A percentile compares a stretch with the other conserved stretches of the same genome.
These are phyloP conservation scores for Penicillium alfredii DNA, from an alignment of 495 filamentous ascomycete genomes.

Conservation along the genomic window DNA sequence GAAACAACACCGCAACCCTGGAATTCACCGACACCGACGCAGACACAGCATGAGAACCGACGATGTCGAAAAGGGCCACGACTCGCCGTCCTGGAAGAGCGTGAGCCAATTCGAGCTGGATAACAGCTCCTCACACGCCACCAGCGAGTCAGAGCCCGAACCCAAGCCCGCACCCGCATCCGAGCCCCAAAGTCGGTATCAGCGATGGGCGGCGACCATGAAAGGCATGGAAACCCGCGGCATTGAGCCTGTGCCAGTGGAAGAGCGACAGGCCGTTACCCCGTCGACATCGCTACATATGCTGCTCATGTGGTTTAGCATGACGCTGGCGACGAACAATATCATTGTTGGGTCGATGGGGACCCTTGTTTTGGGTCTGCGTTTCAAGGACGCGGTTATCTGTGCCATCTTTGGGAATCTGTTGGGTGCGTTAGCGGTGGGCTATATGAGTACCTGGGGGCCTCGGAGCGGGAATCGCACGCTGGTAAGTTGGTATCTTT, in stretches of 20 bases:
- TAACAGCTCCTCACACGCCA: conserved; percentile 13
- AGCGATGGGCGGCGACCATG: conserved; percentile 33
- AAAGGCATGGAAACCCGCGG: conserved; percentile 59
- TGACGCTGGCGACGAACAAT: conserved; percentile 68
- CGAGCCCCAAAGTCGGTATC: conserved; percentile 18
- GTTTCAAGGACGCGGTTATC: conserved; percentile 61
- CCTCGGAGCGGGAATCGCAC: conserved; percentile 65
- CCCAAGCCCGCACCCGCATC: conserved; percentile 5
- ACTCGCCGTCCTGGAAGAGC: conserved; percentile 14
- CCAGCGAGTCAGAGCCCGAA: conserved; percentile 6
- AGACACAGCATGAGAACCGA: conserved; percentile 12
- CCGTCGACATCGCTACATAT: conserved; percentile 49
- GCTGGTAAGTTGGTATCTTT: conserved; percentile 42
- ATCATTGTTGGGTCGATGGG: conserved; percentile 65
- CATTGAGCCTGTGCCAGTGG: conserved; percentile 57
- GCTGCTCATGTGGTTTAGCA: conserved; percentile 64
- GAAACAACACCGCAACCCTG: neutral
- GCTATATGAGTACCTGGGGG: conserved; percentile 70
- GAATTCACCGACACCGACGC: no score
- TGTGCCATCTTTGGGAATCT: conserved; percentile 58
- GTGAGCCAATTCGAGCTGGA: conserved; percentile 16
- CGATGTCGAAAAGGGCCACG: conserved; percentile 20
- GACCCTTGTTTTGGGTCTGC: conserved; percentile 55
- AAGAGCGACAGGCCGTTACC: conserved; percentile 42
- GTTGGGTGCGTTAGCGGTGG: conserved; percentile 54